Evolutionary conservation across 306 rosid genomes (phyloP).

Genomic region (Oemleria cerasiformis): DNA sequence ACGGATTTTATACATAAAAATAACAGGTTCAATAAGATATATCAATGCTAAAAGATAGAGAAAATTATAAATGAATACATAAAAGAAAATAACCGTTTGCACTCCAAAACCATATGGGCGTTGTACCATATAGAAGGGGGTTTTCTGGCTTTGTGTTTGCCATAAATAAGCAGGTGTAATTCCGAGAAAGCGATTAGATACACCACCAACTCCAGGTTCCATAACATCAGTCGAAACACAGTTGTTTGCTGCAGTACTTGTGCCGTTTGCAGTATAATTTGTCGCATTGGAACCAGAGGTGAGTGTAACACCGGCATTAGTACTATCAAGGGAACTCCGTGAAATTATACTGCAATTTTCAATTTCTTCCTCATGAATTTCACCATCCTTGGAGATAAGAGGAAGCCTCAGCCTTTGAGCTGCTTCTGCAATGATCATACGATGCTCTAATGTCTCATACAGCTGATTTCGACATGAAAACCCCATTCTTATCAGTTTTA

Average conservation of each 20-base stretch:
- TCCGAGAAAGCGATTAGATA: conserved; percentile 80
- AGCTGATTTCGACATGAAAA: conserved; percentile 44
- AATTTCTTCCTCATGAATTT: conserved; percentile 78
- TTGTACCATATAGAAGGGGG: conserved; percentile 62
- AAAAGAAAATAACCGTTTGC: background rate
- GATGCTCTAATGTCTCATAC: conserved; percentile 82
- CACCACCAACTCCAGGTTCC: conserved; percentile 87
- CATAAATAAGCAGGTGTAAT: conserved; percentile 80
- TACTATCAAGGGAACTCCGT: conserved; percentile 71
- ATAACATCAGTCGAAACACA: conserved; percentile 36
- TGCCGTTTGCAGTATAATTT: conserved; percentile 56
- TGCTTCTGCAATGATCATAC: conserved; percentile 85
- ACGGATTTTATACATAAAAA: conserved; percentile 4
- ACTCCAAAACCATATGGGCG: conserved; percentile 1
- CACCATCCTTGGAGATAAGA: conserved; percentile 87
- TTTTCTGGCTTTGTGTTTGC: conserved; percentile 77
- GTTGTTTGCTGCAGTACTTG: conserved; percentile 38
- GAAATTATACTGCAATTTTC: conserved; percentile 66
- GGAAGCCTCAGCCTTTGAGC: conserved; percentile 90
- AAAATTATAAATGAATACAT: background rate
- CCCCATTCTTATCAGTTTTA: conserved; percentile 11
- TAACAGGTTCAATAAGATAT: background rate
- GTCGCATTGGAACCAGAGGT: conserved; percentile 63
- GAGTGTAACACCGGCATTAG: conserved; percentile 42
- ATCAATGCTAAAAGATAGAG: background rate